These are phyloP conservation scores for Talaromyces verruculosus DNA, from an alignment of 2,329 filamentous ascomycete species.

Conservation along the genomic window DNA sequence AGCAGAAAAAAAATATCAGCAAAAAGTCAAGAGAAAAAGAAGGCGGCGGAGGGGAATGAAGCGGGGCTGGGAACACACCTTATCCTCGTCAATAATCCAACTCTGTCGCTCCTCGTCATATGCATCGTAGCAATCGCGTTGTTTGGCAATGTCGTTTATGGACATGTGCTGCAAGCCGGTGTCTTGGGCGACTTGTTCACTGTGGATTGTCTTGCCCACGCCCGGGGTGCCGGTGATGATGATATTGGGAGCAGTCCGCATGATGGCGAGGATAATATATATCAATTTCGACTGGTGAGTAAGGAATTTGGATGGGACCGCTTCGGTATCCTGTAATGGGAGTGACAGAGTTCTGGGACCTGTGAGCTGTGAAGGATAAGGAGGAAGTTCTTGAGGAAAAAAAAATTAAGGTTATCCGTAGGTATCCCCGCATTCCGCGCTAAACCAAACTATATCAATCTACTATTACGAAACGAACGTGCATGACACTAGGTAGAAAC, in stretches of 20 bases:
- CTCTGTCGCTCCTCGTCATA: conserved; percentile 82
- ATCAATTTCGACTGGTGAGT: background rate
- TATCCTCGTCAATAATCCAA: conserved; percentile 96
- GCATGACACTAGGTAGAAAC: too few species aligned
- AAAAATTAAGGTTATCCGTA: background rate
- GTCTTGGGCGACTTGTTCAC: conserved; percentile 73
- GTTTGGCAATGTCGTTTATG: conserved; percentile 89
- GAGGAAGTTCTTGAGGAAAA: background rate
- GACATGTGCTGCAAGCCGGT: conserved; percentile 79
- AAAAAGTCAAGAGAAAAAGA: conserved; percentile 7
- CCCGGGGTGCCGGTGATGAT: conserved; percentile 94
- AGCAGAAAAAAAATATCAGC: conserved; percentile 17
- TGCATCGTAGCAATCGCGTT: conserved; percentile 80
- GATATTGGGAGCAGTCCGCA: conserved; percentile 69
- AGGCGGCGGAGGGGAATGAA: background rate
- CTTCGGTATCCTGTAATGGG: background rate
- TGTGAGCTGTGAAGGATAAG: background rate
- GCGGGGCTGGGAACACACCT: conserved; percentile 54
- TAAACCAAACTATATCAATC: background rate
- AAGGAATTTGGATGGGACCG: background rate
- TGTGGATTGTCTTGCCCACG: conserved; percentile 92
- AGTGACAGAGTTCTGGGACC: background rate
- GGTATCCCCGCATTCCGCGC: background rate
- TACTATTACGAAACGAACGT: too few species aligned
- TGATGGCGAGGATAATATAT: conserved; percentile 20